Conservation (phyloP, 2,329 filamentous ascomycete genomes). For the Colletotrichum sp. region DNA sequence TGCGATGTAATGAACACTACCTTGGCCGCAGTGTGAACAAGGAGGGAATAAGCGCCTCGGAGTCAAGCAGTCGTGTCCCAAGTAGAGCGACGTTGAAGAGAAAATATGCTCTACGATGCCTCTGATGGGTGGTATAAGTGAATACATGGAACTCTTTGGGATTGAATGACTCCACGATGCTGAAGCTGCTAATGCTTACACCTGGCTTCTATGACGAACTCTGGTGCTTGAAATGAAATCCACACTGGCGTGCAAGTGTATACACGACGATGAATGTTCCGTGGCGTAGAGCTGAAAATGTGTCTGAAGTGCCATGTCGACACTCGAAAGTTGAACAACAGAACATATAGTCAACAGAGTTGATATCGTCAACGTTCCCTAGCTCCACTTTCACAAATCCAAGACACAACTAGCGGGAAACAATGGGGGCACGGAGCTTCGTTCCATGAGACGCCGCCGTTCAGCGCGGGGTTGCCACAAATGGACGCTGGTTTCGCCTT, state of each 20-base stretch:
- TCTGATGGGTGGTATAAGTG: neutral
- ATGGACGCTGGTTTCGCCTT: slow-evolving; percentile 13
- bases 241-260: neutral
- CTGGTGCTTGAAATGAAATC: neutral
- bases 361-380: neutral
- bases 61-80: neutral
- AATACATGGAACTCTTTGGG: neutral
- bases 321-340: neutral
- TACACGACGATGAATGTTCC: neutral
- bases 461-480: slow-evolving; percentile 17
- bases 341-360: neutral
- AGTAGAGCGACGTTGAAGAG: neutral
- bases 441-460: neutral
- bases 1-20: neutral
- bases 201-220: neutral
- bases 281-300: neutral
- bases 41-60: neutral
- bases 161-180: neutral
- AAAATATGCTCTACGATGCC: neutral
- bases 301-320: neutral
- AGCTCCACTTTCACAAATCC: neutral
- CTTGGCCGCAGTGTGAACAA: neutral
- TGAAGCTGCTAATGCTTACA: neutral
- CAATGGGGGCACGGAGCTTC: neutral
- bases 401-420: neutral